Conservation (phyloP, 1,284 basidiomycete genomes). For the Tilletia walkeri region DNA sequence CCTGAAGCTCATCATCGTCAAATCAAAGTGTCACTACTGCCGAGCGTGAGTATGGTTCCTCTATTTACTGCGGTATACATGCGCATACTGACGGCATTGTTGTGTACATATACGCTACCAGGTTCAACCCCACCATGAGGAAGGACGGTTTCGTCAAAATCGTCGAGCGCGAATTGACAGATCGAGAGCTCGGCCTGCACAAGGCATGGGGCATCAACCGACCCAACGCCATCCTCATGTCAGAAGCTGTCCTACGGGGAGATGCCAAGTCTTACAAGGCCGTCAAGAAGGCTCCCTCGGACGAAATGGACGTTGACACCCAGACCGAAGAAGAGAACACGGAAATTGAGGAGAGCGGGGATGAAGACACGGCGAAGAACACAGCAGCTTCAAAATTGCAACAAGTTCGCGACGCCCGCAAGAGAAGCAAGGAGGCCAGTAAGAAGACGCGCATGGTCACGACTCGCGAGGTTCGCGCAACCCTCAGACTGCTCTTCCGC, state of each 20-base stretch:
- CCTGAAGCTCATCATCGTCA: conserved; percentile 68
- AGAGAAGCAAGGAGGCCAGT: conserved; percentile 40
- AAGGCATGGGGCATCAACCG: conserved; percentile 61
- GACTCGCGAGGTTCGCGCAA: conserved; percentile 86
- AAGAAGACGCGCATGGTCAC: conserved; percentile 77
- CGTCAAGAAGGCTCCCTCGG: conserved; percentile 21
- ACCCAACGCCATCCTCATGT: conserved; percentile 58
- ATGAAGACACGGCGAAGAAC: conserved; percentile 19
- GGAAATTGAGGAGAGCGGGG: conserved; percentile 61
- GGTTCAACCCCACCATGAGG: conserved; percentile 79
- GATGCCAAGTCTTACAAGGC: background rate
- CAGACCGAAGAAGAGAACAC: conserved; percentile 58
- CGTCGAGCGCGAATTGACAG: conserved; percentile 82
- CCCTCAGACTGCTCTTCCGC: conserved; percentile 81
- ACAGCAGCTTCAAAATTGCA: background rate
- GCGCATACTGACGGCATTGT: too few species aligned
- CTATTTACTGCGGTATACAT: background rate
- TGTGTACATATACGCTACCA: conserved; percentile 51
- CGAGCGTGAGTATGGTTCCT: conserved; percentile 67
- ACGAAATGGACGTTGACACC: conserved; percentile 24
- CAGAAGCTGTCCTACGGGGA: conserved; percentile 4
- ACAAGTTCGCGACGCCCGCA: conserved; percentile 31
- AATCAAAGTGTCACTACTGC: conserved; percentile 72
- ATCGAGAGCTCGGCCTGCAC: conserved; percentile 74
- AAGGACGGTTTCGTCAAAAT: conserved; percentile 94